Percentiles rank a stretch among this genome's conserved stretches.
phyloP scores from a whole-genome alignment of 2,329 filamentous ascomycete genomes.

The Monilinia polystroma region DNA sequence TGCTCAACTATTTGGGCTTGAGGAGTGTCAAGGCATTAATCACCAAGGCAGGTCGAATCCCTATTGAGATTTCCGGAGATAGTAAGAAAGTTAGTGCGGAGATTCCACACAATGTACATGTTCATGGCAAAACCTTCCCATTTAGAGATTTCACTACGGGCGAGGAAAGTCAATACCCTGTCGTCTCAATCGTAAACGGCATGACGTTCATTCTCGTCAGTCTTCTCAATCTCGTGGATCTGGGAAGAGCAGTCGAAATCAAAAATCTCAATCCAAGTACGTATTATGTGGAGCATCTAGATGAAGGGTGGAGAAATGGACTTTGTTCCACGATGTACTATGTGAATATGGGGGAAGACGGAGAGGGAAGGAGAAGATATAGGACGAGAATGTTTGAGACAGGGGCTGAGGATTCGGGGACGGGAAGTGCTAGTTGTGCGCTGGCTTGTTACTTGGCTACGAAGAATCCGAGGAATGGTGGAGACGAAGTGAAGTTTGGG shows the following conservation, averaged over 20 bases:
- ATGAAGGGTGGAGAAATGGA: slow-evolving; percentile 31
- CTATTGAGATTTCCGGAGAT: slow-evolving; percentile 42
- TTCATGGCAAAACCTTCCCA: slow-evolving; percentile 48
- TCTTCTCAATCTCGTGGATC: slow-evolving; percentile 58
- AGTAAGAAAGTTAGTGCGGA: slow-evolving; percentile 55
- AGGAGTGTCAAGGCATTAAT: slow-evolving; percentile 40
- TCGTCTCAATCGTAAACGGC: slow-evolving; percentile 67
- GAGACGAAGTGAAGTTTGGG: slow-evolving; percentile 44
- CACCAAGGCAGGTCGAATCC: slow-evolving; percentile 58
- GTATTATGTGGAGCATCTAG: slow-evolving; percentile 31
- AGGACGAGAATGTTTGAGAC: slow-evolving; percentile 56
- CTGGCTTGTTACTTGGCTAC: slow-evolving; percentile 55
- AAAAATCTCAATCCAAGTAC: slow-evolving; percentile 38
- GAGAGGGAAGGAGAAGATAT: slow-evolving; percentile 41
- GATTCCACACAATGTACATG: slow-evolving; percentile 66
- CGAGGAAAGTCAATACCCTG: slow-evolving; percentile 41
- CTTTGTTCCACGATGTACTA: slow-evolving; percentile 33
- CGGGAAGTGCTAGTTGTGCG: slow-evolving; percentile 61
- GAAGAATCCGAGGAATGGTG: slow-evolving; percentile 41
- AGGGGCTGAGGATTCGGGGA: slow-evolving; percentile 57
- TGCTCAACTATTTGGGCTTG: slow-evolving; percentile 38
- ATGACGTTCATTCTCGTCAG: slow-evolving; percentile 70
- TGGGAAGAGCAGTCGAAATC: slow-evolving; percentile 35
- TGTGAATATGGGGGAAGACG: slow-evolving; percentile 37
- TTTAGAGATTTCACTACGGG: slow-evolving; percentile 35